These are phyloP conservation scores for Litchi chinensis DNA, from an alignment of 345 rosid genomes.

Conservation along the genomic window DNA sequence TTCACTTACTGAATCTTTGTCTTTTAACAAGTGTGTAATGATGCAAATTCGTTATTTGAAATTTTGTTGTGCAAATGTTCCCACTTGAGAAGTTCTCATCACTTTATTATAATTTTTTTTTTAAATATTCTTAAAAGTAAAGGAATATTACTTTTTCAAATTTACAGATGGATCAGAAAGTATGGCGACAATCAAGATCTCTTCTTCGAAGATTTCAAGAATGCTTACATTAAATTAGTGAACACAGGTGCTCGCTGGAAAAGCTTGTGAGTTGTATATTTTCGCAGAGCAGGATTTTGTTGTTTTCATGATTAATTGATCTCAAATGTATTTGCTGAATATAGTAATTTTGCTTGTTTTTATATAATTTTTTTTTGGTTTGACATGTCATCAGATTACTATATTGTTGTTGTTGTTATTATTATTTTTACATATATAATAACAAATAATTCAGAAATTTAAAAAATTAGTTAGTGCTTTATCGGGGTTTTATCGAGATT, in stretches of 20 bases:
- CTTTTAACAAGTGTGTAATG: no score
- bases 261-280: constrained; percentile 33
- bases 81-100: neutral
- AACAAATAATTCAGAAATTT: no score
- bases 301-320: neutral
- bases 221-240: constrained; percentile 72
- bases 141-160: neutral
- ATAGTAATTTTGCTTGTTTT: neutral
- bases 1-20: no score
- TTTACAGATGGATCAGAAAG: constrained; percentile 68
- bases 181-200: constrained; percentile 66
- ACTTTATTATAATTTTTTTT: no score
- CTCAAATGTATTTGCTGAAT: neutral
- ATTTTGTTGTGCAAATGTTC: neutral
- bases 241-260: constrained; percentile 83
- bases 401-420: no score
- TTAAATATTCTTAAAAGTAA: neutral
- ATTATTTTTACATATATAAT: no score
- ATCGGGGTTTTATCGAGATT: no score
- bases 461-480: no score
- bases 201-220: constrained; percentile 80
- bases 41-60: no score
- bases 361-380: no score
- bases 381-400: no score
- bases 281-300: neutral